Evolutionary conservation across 2,329 filamentous ascomycete genomes (phyloP).

Genomic region (Sordariomycetes sp.): DNA sequence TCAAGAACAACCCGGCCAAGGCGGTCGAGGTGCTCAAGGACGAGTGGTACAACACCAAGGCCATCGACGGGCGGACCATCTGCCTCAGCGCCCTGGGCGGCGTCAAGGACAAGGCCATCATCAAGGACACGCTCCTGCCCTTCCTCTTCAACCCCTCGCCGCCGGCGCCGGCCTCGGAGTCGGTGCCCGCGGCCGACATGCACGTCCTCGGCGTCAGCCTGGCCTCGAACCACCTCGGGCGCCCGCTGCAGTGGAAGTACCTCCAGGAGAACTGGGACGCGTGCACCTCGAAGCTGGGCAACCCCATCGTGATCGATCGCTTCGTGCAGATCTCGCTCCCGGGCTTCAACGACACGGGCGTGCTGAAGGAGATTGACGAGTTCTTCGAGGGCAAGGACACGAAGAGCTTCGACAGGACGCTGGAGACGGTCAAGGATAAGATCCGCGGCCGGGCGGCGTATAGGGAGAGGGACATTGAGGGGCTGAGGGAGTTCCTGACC

Average conservation of each 20-base stretch:
- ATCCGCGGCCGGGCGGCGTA: constrained; percentile 78
- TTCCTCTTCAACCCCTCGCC: constrained; percentile 66
- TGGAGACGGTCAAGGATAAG: constrained; percentile 78
- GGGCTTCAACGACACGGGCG: constrained; percentile 63
- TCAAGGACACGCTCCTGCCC: constrained; percentile 54
- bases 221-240: constrained; percentile 60
- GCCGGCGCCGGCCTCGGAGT: constrained; percentile 33
- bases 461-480: constrained; percentile 61
- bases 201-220: constrained; percentile 71
- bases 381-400: constrained; percentile 89
- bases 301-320: constrained; percentile 81
- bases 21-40: constrained; percentile 68
- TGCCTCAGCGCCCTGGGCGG: constrained; percentile 67
- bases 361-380: constrained; percentile 62
- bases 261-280: constrained; percentile 74
- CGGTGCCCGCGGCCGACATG: constrained; percentile 79
- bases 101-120: constrained; percentile 57
- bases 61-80: constrained; percentile 86
- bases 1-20: constrained; percentile 58
- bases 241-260: constrained; percentile 73
- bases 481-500: constrained; percentile 69
- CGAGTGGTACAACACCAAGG: constrained; percentile 73
- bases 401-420: constrained; percentile 71
- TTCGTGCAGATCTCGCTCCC: constrained; percentile 71
- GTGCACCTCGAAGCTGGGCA: constrained; percentile 61